Evolutionary conservation across 139 green algal species (phyloP), one percentile per base, ranked within the genome.

Genomic region (Deuterostichococcus epilithicus): DNA sequence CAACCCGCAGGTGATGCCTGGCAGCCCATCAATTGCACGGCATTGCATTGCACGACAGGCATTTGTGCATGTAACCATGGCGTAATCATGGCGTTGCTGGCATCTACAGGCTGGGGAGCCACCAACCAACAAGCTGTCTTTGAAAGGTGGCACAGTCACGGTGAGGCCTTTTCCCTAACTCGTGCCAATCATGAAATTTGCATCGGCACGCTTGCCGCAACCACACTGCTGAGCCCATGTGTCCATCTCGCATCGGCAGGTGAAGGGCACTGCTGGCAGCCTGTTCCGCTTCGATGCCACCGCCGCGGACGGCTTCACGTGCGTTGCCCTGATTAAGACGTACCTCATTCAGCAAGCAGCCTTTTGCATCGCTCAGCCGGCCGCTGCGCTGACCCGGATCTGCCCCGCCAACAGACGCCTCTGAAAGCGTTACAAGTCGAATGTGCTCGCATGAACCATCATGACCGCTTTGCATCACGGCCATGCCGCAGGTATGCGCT

Each of bases 71-170:
- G 45, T 26, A 60, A 60, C 15, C 45, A 60, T 13, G 18, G 15
- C 18, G 45, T 18, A 60, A 60, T 18, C 15, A 13, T 60, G 45
- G 45, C n/a, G n/a, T 60, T 60, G 45, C 15, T 60, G 45, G 18
- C 45, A 60, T 26, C 45, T 18, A 60, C 45, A 81, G 69, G 68
- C 25, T 47, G 76, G 76, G 1, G 76, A 81, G 47, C 68, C 68
- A 47, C 76, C 76, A n/a, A 38, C 69, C 20, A 72, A 66, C 2
- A 37, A 26, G 1, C 72, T 74, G 52, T 13, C 26, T 5, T 28
- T 81, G 34, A 44, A 72, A 10, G 76, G 69, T 13, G 60, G 28
- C 15, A 63, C 3, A 35, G 37, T 81, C 28, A 44, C 67, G 52
- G 76, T 81, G 30, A 58, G 76, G 13, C 20, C 5, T 13, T 20